Conservation (phyloP, 2,329 filamentous ascomycete species). For the Polytolypa hystricis region DNA sequence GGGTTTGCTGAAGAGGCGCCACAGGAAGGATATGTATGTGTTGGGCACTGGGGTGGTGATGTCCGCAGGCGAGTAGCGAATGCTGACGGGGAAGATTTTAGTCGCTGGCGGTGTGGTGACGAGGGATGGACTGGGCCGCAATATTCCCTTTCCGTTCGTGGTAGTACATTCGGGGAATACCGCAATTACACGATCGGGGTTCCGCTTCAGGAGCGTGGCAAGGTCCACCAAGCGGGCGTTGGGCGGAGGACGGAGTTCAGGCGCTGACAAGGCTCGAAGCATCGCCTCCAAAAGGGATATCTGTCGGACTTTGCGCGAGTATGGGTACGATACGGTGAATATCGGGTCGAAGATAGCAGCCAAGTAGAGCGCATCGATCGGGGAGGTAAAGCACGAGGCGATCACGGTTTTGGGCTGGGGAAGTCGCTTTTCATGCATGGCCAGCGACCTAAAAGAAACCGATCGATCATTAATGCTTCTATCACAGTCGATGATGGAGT, state of each 20-base stretch:
- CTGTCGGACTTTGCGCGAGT: slow-evolving; percentile 59
- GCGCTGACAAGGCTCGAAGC: slow-evolving; percentile 55
- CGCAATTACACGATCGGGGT: slow-evolving; percentile 67
- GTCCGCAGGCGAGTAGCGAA: slow-evolving; percentile 80
- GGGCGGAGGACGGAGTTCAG: slow-evolving; percentile 38
- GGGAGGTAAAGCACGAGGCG: slow-evolving; percentile 81
- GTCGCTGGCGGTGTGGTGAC: slow-evolving; percentile 54
- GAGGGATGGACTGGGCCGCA: slow-evolving; percentile 71
- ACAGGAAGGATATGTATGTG: slow-evolving; percentile 62
- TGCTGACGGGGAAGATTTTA: slow-evolving; percentile 79
- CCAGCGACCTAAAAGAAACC: slow-evolving; percentile 47
- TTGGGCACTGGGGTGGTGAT: slow-evolving; percentile 83
- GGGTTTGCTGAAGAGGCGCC: slow-evolving; percentile 72
- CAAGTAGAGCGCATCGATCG: slow-evolving; percentile 85
- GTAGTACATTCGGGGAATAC: slow-evolving; percentile 92
- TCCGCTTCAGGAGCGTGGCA: slow-evolving; percentile 49
- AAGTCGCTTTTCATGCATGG: slow-evolving; percentile 60
- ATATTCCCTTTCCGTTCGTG: slow-evolving; percentile 81
- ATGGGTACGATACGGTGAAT: slow-evolving; percentile 77
- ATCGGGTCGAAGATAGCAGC: slow-evolving; percentile 93
- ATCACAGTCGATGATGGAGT: too few relatives aligned
- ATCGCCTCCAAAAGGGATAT: slow-evolving; percentile 70
- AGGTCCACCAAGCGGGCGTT: slow-evolving; percentile 48
- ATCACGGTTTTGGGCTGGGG: slow-evolving; percentile 74
- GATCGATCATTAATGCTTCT: too few relatives aligned